Evolutionary conservation across 2,329 filamentous ascomycete species (phyloP), one percentile per base, ranked within the genome.

Genomic region (Paecilomyces sp.): DNA sequence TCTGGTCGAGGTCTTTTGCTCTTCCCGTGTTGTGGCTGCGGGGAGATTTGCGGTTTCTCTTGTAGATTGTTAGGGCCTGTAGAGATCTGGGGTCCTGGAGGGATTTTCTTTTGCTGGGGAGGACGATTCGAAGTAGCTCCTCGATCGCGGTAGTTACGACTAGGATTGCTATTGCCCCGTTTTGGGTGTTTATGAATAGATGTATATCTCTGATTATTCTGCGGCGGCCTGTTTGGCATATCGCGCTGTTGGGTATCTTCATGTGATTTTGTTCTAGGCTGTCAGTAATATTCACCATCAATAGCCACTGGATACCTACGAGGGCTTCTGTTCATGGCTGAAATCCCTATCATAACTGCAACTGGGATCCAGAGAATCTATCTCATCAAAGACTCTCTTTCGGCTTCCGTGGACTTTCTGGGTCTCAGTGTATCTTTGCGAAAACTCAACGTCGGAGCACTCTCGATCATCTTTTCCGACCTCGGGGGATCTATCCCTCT

Each of bases 1-100:
- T 22, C 22, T 22, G 62, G 64, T 57, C 41, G 54, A 56, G 54
- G 52, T 54, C 60, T 61, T 53, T 64, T 64, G 53, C 60, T 33
- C 58, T 28, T 52, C 62, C 12, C n/a, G 54, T 11, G 58, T 54
- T 28, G 60, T 56, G 28, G 33, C 60, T 33, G 53, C 28, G 57
- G 8, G 57, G 56, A 28, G 41, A 22, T 11, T 5, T 47, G 15
- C 41, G 15, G 41, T 15, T 47, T 47, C n/a, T 47, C 41, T 47
- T 8, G n/a, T 22, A n/a, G 18, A n/a, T 22, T 18, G 9, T 47
- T 47, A 47, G n/a, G 41, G 15, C n/a, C 15, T 9, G 41, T 18
- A 18, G 41, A 18, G 4, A 18, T 18, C 15, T 47, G 5, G 18
- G 7, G 15, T 6, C 15, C n/a, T 8, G n/a, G 15, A 9, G 41